Base-by-base conservation (phyloP, 208 protist species). In the Leishmania major region DNA sequence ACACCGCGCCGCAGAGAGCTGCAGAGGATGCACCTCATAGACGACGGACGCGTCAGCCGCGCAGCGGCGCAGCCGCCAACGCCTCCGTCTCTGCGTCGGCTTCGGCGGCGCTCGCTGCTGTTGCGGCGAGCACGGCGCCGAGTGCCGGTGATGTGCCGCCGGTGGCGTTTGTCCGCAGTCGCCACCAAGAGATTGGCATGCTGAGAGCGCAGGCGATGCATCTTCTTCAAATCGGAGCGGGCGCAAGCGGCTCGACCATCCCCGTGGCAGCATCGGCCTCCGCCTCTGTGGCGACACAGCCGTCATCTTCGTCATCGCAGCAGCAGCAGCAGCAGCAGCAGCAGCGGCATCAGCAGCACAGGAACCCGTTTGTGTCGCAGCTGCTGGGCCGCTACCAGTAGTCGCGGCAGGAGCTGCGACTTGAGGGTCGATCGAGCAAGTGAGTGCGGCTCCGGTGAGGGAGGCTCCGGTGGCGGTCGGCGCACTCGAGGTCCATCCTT, bases 131-230 rank as follows among this genome's bases (percentile, higher is more conserved):
- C 2, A 37, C 60, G 0, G 31, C 77, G 49, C 28, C 45, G 47
- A 60, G 17, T 43, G 47, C n/a, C 22, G 59, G 45, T 4, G 82
- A 85, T 57, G 13, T 75, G 60, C 82, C 82, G 1, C 77, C 77
- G 0, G 77, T 79, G 8, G 71, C 77, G 49, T 85, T 85, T 60
- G 82, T 81, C 4, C 82, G 82, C 25, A 81, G 72, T 25, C 82
- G 82, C 6, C 53, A 82, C 31, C 47, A 71, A 49, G 82, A 85
- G 22, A 85, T 85, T 28, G 15, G 19, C 25, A 4, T 51, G 5
- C 76, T 85, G 62, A 45, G 76, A 1, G 59, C 70, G 31, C 82
- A 82, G 82, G 82, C 72, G 17, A 78, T 79, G 77, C 82, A 85
- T 31, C 77, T 85, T 40, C 51, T 85, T 53, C 82, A 82, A 17